Conservation (phyloP, 441 rosid genomes). For the Erodium trifolium region DNA sequence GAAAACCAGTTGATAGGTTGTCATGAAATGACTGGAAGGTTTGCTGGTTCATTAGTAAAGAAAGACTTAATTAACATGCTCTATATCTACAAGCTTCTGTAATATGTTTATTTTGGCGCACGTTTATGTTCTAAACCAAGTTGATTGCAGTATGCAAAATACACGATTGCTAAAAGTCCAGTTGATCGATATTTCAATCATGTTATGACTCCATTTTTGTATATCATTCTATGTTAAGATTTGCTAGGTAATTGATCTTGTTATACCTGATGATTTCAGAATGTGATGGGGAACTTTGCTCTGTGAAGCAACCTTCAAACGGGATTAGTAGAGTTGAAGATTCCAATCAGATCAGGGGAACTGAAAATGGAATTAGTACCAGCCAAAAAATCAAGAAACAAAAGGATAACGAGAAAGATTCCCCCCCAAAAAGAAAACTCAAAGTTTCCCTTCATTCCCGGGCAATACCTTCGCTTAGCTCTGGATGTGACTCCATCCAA, state of each 20-base stretch:
- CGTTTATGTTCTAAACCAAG: not conserved
- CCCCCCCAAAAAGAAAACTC: constrained; percentile 24
- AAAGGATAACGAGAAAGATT: constrained; percentile 22
- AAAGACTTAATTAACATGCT: too few species aligned
- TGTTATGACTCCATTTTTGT: not conserved
- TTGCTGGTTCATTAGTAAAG: not conserved
- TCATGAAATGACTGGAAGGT: too few species aligned
- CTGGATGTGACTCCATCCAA: constrained; percentile 33
- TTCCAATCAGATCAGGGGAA: too few species aligned
- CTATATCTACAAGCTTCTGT: too few species aligned
- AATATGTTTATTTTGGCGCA: too few species aligned
- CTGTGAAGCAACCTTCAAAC: constrained; percentile 33
- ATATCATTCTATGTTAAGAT: constrained; percentile 5
- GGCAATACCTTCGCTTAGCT: constrained; percentile 22
- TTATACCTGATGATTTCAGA: constrained; percentile 34
- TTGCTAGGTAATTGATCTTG: constrained; percentile 4
- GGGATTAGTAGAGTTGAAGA: too few species aligned
- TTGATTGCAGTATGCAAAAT: not conserved
- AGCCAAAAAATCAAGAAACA: constrained; percentile 27
- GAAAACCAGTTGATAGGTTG: too few species aligned
- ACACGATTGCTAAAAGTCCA: too few species aligned
- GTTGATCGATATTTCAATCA: not conserved
- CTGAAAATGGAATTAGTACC: constrained; percentile 19
- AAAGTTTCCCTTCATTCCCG: constrained; percentile 30
- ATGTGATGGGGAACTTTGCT: constrained; percentile 35